Evolutionary conservation across 2,329 filamentous ascomycete genomes (phyloP).

Genomic region (Neonectria sp.): DNA sequence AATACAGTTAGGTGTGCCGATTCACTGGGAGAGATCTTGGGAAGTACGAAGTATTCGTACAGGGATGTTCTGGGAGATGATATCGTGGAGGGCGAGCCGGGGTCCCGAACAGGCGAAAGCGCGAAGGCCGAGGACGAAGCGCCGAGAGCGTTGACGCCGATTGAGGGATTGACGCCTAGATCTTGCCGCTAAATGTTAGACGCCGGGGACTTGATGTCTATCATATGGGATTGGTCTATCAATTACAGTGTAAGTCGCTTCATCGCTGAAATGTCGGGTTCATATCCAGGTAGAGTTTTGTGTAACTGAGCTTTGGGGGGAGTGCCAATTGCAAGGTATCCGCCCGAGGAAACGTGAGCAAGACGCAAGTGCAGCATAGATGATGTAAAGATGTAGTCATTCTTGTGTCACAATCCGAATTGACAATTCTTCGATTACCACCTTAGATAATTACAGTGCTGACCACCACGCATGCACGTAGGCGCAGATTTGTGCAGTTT

Average conservation of each 20-base stretch:
- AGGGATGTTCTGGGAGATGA: background rate
- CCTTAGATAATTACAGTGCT: background rate
- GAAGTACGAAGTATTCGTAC: too few species aligned
- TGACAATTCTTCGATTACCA: background rate
- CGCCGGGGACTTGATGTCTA: too few species aligned
- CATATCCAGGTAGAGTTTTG: background rate
- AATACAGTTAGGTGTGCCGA: background rate
- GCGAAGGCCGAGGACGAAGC: conserved; percentile 5
- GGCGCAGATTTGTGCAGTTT: background rate
- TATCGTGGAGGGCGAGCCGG: background rate
- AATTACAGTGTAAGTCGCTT: background rate
- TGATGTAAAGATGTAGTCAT: background rate
- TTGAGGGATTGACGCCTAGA: background rate
- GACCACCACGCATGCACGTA: background rate
- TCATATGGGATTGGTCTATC: background rate
- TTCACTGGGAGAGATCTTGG: background rate
- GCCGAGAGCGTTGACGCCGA: background rate
- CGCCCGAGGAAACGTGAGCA: background rate
- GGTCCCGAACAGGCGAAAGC: background rate
- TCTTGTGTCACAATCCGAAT: background rate
- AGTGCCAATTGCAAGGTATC: too few species aligned
- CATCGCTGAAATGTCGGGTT: background rate
- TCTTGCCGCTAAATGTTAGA: background rate
- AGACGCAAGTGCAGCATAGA: background rate
- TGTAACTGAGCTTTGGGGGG: background rate